phyloP scores from a whole-genome alignment of 345 rosid species.

The Euphorbia peplus region DNA sequence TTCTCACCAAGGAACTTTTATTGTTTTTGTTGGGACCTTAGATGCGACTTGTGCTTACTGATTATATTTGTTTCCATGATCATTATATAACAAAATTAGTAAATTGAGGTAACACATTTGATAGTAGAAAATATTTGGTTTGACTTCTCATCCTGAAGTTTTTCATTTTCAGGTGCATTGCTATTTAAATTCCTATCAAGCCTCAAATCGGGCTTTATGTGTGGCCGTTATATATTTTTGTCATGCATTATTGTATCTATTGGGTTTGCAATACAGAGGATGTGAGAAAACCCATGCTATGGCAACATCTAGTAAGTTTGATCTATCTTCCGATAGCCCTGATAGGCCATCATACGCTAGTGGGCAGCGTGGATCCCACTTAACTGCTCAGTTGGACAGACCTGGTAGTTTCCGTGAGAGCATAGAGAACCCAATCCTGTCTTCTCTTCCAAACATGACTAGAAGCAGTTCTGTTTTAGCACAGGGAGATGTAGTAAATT shows the following conservation, averaged over 20 bases:
- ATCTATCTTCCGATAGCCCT: conserved; percentile 75
- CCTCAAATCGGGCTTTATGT: conserved; percentile 52
- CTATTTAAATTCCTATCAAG: conserved; percentile 19
- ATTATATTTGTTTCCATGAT: background rate
- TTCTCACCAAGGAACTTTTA: conserved; percentile 3
- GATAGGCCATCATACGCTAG: conserved; percentile 66
- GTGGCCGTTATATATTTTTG: conserved; percentile 43
- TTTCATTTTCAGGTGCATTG: conserved; percentile 47
- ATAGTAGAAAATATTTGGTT: conserved; percentile 14
- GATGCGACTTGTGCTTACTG: background rate
- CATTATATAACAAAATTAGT: background rate
- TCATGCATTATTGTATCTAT: conserved; percentile 62
- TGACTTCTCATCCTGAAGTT: conserved; percentile 15
- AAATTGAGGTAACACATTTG: conserved; percentile 1
- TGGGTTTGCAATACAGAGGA: conserved; percentile 46
- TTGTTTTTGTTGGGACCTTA: conserved; percentile 5
- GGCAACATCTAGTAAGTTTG: conserved; percentile 88
- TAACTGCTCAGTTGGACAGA: conserved; percentile 71
- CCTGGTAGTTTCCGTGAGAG: conserved; percentile 83
- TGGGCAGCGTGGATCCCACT: conserved; percentile 79
- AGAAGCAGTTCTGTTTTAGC: conserved; percentile 60
- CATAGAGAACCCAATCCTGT: conserved; percentile 58
- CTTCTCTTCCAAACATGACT: conserved; percentile 65
- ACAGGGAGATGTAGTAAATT: conserved; percentile 66
- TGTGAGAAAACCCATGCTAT: conserved; percentile 52